Base-by-base conservation (phyloP, 1,284 basidiomycete species). In the Ceratobasidium sp. region DNA sequence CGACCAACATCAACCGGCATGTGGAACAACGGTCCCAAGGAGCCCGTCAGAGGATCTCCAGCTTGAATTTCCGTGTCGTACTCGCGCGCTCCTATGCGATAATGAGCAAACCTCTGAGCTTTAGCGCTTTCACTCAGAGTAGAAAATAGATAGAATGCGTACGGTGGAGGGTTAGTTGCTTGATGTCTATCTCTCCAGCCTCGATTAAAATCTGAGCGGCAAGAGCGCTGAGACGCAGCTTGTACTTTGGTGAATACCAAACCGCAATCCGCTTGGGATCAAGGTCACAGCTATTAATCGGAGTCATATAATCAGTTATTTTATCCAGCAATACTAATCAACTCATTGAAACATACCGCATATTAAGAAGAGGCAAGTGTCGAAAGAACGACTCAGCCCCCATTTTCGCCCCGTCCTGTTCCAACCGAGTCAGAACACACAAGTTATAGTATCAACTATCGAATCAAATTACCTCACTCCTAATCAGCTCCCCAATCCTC, bases 281-380 rank as follows among this genome's bases (percentile, higher is more conserved):
- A 61, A 89, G 76, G 76, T 89, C 86, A 75, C 88, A 90, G 75
- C 87, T 82, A 59, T 11, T 9, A 23, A 21, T 14, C 18, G 43
- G 18, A 18, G 18, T 63, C 18, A 57, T n/a, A n/a, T n/a, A n/a
- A n/a, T n/a, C n/a, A n/a, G n/a, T n/a, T n/a, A n/a, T n/a, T n/a
- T n/a, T n/a, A n/a, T n/a, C n/a, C 52, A 26, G n/a, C 16, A 43
- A 55, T 23, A 2, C 59, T n/a, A 49, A 21, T 23, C 21, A 61
- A 28, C 4, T 54, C 44, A 32, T 30, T 26, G 16, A 52, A 49
- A 44, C 77, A 21, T 69, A 83, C 81, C 82, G 79, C 88, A 90
- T 89, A 76, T 87, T 87, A 18, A 86, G 79, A 58, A 89, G 77
- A 0, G 89, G 88, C 26, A 90, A 78, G 78, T 89, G 87, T 28